These are phyloP conservation scores for Corylus avellana DNA, from an alignment of 306 rosid genomes.

Conservation along the genomic window DNA sequence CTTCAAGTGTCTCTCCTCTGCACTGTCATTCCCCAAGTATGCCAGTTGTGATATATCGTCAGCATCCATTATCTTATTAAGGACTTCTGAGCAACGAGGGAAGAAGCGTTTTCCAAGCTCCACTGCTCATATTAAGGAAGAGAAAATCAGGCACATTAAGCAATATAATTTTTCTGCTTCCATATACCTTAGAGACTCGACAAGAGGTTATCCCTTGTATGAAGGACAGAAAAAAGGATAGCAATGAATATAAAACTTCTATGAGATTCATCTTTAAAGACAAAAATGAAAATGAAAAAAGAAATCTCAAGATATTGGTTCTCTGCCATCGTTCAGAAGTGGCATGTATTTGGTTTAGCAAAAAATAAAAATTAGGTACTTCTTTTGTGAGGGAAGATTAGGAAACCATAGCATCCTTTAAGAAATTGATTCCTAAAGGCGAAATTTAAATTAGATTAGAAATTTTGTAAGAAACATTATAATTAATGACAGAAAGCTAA, in stretches of 20 bases:
- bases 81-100: slow-evolving; percentile 70
- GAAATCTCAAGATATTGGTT: not conserved
- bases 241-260: not conserved
- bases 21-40: slow-evolving; percentile 43
- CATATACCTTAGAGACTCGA: not conserved
- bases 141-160: not conserved
- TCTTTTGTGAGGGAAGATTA: not conserved
- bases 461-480: not conserved
- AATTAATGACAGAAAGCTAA: not conserved
- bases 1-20: slow-evolving; percentile 50
- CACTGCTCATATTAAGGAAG: slow-evolving; percentile 42
- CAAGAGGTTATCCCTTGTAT: not conserved
- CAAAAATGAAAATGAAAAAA: not conserved
- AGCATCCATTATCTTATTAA: slow-evolving; percentile 71
- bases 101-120: slow-evolving; percentile 73
- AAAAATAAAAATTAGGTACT: not conserved
- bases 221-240: not conserved
- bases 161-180: not conserved
- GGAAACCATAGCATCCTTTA: not conserved
- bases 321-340: not conserved
- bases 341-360: not conserved
- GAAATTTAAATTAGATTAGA: not conserved
- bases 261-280: not conserved
- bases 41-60: slow-evolving; percentile 61
- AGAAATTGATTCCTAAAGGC: not conserved